Conservation (phyloP, 805 yeast genomes). For the Pichia sporocuriosa region DNA sequence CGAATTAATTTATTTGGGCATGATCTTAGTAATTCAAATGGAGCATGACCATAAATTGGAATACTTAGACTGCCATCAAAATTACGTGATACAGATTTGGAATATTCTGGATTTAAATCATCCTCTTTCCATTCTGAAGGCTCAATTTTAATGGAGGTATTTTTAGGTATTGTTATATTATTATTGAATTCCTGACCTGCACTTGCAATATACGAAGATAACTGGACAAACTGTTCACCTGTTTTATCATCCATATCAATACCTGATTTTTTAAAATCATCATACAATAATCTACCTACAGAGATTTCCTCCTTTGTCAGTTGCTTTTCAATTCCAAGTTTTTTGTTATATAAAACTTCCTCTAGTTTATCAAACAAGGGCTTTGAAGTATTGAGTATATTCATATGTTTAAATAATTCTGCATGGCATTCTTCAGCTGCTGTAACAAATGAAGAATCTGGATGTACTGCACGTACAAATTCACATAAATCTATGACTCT, state of each 20-base stretch:
- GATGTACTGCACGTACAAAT: slow-evolving; percentile 84
- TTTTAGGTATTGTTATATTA: slow-evolving; percentile 32
- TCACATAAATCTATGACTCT: slow-evolving; percentile 92
- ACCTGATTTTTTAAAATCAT: slow-evolving; percentile 89
- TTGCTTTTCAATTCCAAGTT: slow-evolving; percentile 25
- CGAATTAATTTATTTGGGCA: slow-evolving; percentile 54
- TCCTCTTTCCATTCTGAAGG: slow-evolving; percentile 25
- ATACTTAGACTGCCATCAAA: slow-evolving; percentile 38
- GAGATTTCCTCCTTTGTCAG: slow-evolving; percentile 70
- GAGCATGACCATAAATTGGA: slow-evolving; percentile 57
- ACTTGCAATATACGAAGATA: slow-evolving; percentile 75
- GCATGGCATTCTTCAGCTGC: slow-evolving; percentile 89
- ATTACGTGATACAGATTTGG: slow-evolving; percentile 23
- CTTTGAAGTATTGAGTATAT: slow-evolving; percentile 77
- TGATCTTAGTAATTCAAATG: slow-evolving; percentile 56
- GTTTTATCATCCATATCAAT: slow-evolving; percentile 65
- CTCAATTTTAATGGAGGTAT: slow-evolving; percentile 25
- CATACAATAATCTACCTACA: slow-evolving; percentile 72
- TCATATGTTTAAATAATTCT: slow-evolving; percentile 89
- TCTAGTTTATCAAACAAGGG: slow-evolving; percentile 57
- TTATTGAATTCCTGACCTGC: slow-evolving; percentile 72
- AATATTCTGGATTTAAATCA: slow-evolving; percentile 20
- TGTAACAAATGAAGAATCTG: slow-evolving; percentile 56
- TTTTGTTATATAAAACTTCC: slow-evolving; percentile 39
- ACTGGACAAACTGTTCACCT: slow-evolving; percentile 61